A percentile compares a stretch with the other conserved stretches of the same genome.
Conservation (phyloP, 495 filamentous ascomycete species). For the Penicillium herquei region DNA sequence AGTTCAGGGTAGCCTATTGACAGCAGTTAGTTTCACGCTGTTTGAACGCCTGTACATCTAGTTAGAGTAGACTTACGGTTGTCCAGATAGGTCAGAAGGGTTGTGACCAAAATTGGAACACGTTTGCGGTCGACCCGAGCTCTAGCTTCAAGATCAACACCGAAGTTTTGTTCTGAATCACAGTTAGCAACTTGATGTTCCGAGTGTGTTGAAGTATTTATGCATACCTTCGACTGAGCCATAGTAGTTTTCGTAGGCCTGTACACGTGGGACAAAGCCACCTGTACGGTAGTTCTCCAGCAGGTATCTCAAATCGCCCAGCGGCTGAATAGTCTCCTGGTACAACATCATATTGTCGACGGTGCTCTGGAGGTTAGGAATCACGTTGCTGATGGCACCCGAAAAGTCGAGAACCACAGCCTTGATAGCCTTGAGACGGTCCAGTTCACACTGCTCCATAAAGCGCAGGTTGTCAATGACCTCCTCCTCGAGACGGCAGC, state of each 20-base stretch:
- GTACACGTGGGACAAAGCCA: conserved; percentile 85
- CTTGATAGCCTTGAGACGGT: conserved; percentile 96
- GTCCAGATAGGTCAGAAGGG: conserved; percentile 90
- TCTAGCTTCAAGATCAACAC: conserved; percentile 92
- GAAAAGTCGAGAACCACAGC: conserved; percentile 97
- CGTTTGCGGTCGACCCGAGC: conserved; percentile 92
- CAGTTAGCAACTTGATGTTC: conserved; percentile 16
- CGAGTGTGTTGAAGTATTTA: neutral
- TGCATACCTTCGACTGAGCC: conserved; percentile 79
- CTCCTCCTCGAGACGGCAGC: conserved; percentile 91
- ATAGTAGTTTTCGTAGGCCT: conserved; percentile 98
- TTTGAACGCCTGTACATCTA: neutral
- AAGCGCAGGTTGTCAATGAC: conserved; percentile 90
- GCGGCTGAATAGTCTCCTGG: conserved; percentile 94
- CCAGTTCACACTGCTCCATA: conserved; percentile 96
- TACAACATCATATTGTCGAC: conserved; percentile 99
- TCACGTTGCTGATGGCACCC: conserved; percentile 96
- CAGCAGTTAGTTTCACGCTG: conserved; percentile 8
- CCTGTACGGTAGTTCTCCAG: conserved; percentile 98
- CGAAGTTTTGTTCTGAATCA: conserved; percentile 82
- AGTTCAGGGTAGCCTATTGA: conserved; percentile 83
- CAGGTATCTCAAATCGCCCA: conserved; percentile 88
- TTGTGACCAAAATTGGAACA: conserved; percentile 89
- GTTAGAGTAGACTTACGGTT: conserved; percentile 54
- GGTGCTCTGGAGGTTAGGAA: conserved; percentile 89